Evolutionary conservation across 768 basidiomycete genomes (phyloP).

Genomic region (Boletellus ananas): DNA sequence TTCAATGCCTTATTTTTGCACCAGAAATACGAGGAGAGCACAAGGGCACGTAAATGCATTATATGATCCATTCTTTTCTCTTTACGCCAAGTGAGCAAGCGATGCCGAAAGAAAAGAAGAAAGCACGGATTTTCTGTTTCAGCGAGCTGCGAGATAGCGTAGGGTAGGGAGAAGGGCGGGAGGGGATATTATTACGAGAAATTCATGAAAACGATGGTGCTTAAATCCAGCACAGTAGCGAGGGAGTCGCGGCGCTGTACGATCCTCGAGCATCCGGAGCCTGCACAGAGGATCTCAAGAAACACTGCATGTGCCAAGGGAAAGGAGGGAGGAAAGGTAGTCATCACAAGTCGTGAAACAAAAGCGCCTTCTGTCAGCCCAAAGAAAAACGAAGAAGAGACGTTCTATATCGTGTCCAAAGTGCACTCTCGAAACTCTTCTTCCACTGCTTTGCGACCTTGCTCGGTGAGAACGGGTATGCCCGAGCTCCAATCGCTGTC

Average conservation of each 20-base stretch:
- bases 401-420: slow-evolving; percentile 14
- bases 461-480: slow-evolving; percentile 61
- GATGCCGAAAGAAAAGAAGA: background rate
- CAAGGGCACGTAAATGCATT: no score
- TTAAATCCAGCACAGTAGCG: slow-evolving; percentile 5
- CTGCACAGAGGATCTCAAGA: slow-evolving; percentile 7
- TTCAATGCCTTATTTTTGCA: no score
- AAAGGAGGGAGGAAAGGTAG: background rate
- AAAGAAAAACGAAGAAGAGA: background rate
- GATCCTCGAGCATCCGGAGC: slow-evolving; percentile 7
- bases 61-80: no score
- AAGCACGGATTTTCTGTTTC: slow-evolving; percentile 6
- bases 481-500: slow-evolving; percentile 66
- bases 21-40: no score
- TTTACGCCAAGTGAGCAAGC: no score
- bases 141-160: slow-evolving; percentile 18
- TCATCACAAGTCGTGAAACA: slow-evolving; percentile 13
- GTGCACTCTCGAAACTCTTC: slow-evolving; percentile 50
- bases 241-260: background rate
- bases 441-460: slow-evolving; percentile 67
- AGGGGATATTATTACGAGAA: slow-evolving; percentile 22
- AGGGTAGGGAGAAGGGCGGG: slow-evolving; percentile 3
- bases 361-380: background rate
- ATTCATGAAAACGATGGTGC: slow-evolving; percentile 2
- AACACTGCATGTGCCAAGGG: slow-evolving; percentile 1